Percentiles rank a stretch among this genome's conserved stretches.
Evolutionary conservation across 352 stramenopile genomes (phyloP).

Genomic region (Aphanomyces invadans): DNA sequence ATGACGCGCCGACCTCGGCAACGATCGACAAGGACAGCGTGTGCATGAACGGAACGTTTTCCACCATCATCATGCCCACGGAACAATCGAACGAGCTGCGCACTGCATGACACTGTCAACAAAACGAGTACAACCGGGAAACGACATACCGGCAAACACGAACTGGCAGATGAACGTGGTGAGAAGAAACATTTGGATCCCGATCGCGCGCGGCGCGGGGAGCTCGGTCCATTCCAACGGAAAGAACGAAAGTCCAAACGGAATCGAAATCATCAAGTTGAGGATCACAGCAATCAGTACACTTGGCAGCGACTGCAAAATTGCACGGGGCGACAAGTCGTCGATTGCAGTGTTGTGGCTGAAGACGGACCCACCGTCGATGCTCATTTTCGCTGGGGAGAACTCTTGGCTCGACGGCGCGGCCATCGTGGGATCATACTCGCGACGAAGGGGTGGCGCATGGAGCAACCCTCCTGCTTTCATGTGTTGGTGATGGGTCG

Average conservation of each 20-base stretch:
- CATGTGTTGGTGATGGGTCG: neutral
- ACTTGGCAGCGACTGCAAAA: conserved; percentile 32
- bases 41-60: conserved; percentile 95
- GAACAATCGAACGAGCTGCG: conserved; percentile 61
- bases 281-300: conserved; percentile 66
- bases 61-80: conserved; percentile 90
- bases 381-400: conserved; percentile 30
- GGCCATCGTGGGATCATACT: conserved; percentile 33
- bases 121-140: neutral
- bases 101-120: neutral
- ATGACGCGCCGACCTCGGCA: conserved; percentile 64
- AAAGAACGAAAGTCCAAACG: conserved; percentile 81
- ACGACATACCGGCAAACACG: conserved; percentile 48
- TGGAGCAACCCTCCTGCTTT: conserved; percentile 40
- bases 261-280: conserved; percentile 84
- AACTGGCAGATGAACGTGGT: conserved; percentile 76
- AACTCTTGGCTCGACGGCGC: neutral
- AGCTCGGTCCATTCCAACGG: conserved; percentile 68
- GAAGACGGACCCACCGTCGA: conserved; percentile 26
- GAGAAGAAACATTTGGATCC: conserved; percentile 79
- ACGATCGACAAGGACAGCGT: conserved; percentile 82
- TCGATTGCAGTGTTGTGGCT: neutral
- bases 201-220: conserved; percentile 60
- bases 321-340: conserved; percentile 18
- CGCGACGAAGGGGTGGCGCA: conserved; percentile 51